Conservation (phyloP, 2,329 filamentous ascomycete species). For the Aspergillus sp. region DNA sequence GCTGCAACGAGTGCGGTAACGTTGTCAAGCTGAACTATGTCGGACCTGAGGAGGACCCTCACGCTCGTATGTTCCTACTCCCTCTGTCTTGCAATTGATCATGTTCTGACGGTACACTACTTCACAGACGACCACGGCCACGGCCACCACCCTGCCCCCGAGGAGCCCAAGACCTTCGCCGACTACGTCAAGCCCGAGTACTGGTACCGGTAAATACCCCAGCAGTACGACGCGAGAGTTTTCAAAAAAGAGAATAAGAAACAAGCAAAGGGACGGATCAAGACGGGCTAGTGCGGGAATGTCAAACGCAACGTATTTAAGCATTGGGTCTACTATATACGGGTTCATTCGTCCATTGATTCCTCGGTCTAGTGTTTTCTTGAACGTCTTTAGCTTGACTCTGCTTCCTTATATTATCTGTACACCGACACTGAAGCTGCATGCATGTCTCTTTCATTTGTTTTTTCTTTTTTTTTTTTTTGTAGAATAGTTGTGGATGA, state of each 20-base stretch:
- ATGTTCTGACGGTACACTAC: constrained; percentile 6
- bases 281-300: too few relatives aligned
- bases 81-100: neutral
- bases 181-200: constrained; percentile 95
- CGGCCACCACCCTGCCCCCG: constrained; percentile 46
- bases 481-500: constrained; percentile 19
- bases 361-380: neutral
- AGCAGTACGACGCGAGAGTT: constrained; percentile 7
- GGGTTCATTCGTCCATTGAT: neutral
- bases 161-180: constrained; percentile 93
- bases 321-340: neutral
- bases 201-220: constrained; percentile 55
- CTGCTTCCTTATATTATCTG: neutral
- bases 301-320: too few relatives aligned
- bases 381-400: constrained; percentile 1
- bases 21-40: constrained; percentile 98
- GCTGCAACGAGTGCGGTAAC: constrained; percentile 93
- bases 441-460: constrained; percentile 6
- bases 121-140: constrained; percentile 30
- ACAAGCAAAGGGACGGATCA: neutral
- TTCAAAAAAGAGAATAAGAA: neutral
- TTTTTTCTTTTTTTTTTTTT: constrained; percentile 3
- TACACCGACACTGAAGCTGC: neutral
- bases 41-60: constrained; percentile 68
- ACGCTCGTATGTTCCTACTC: constrained; percentile 43